Base-by-base conservation (phyloP, 2,329 filamentous ascomycete genomes). In the Chaetomiaceae sp. region DNA sequence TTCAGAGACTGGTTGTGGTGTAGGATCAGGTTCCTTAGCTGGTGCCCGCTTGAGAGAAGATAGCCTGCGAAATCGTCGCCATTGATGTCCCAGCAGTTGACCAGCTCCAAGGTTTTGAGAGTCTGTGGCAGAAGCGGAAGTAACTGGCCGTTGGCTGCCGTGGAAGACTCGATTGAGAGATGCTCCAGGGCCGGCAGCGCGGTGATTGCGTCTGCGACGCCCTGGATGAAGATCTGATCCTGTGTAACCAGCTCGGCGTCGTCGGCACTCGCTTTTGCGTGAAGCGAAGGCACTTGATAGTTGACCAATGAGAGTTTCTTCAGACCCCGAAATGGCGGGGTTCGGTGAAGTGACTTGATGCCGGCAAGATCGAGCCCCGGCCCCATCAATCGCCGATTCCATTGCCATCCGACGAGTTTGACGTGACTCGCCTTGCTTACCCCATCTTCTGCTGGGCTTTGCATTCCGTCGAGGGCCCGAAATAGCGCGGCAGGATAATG, bases 1-100 rank as follows among this genome's bases (percentile, higher is more conserved):
- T 84, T 86, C 34, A 96, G 74, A 2, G 85, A 83, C 56, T 89
- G 84, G 62, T 95, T 95, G 69, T 95, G 87, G 48, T 86, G 81
- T 5, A 96, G 73, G 1, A 77, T 79, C 7, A 97, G 75, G 33
- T 80, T 79, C 48, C 79, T 78, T 20, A 97, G 72, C n/a, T 80
- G 72, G 20, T 73, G 69, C 0, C 90, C 91, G 61, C 89, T 83
- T 1, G 79, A 79, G 5, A 74, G 65, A 36, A 96, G 75, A 63
- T 87, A 96, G 0, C 69, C 66, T 23, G 75, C 72, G 20, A 96
- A 71, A 54, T 84, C 78, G 4, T 83, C 76, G 1, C 89, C 86
- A 4, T 77, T 82, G 9, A 96, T 70, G 56, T 87, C 82, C 70
- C 85, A 85, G 64, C 90, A 96, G 61, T 94, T 92, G 59, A 84